A percentile compares a stretch with the other conserved stretches of the same genome.
Evolutionary conservation across 352 stramenopile genomes (phyloP).

Genomic region (Peronospora belbahrii): DNA sequence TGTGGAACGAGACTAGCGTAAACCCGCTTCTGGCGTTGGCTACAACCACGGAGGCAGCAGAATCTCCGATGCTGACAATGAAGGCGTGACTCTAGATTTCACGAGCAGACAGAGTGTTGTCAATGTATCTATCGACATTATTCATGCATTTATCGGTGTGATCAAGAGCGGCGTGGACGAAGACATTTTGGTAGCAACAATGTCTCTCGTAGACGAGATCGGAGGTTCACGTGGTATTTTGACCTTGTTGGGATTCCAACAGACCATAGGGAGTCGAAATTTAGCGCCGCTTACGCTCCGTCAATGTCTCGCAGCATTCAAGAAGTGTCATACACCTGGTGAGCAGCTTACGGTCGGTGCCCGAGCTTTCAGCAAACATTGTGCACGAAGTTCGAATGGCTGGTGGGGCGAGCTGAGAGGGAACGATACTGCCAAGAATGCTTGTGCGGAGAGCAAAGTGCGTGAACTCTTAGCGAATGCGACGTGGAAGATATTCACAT

Average conservation of each 20-base stretch:
- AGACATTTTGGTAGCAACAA: conserved; percentile 1
- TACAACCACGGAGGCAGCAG: conserved; percentile 14
- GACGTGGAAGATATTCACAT: conserved; percentile 78
- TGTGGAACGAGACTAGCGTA: conserved; percentile 27
- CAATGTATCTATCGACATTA: conserved; percentile 5
- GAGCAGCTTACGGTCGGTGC: conserved; percentile 66
- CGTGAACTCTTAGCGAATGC: conserved; percentile 39
- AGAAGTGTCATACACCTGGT: conserved; percentile 23
- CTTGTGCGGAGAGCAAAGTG: conserved; percentile 39
- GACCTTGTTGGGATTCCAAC: conserved; percentile 56
- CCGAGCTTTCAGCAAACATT: conserved; percentile 75
- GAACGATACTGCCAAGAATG: conserved; percentile 67
- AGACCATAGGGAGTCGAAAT: conserved; percentile 47
- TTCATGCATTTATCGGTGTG: conserved; percentile 21
- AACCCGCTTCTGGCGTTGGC: conserved; percentile 28
- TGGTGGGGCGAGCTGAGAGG: conserved; percentile 61
- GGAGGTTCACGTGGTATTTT: conserved; percentile 52
- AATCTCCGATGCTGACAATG: conserved; percentile 6
- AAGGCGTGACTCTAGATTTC: conserved; percentile 30
- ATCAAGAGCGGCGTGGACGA: neutral
- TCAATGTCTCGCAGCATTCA: conserved; percentile 55
- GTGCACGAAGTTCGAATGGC: conserved; percentile 45
- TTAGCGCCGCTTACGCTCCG: conserved; percentile 41
- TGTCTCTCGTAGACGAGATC: conserved; percentile 29
- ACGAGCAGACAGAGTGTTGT: conserved; percentile 29